These are phyloP conservation scores for Apophysomyces variabilis DNA, from an alignment of 371 early-diverging fungal genomes.

Conservation along the genomic window DNA sequence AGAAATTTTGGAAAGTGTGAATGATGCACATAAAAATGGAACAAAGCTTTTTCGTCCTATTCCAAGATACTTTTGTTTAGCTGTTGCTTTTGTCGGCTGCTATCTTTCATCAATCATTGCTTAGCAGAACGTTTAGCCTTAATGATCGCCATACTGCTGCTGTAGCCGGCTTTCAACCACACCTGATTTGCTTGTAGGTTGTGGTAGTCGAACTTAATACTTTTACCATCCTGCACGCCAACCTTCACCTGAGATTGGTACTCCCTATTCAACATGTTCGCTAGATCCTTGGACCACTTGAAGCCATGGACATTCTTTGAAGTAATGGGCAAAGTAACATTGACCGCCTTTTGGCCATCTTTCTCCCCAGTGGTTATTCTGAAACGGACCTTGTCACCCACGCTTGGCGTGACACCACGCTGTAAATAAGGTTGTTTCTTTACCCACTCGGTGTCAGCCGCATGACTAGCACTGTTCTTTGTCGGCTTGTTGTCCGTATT, in stretches of 20 bases:
- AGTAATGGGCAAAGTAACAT: background rate
- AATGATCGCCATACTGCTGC: no score
- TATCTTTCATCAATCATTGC: no score
- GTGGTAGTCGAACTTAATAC: background rate
- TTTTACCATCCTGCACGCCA: background rate
- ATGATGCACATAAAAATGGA: no score
- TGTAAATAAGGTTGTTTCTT: background rate
- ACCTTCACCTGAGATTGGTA: background rate
- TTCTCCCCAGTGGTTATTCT: background rate
- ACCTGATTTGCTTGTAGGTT: background rate
- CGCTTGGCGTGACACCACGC: slow-evolving; percentile 57
- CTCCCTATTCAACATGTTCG: background rate
- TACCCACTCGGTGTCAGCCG: slow-evolving; percentile 72
- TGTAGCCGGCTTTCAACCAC: background rate
- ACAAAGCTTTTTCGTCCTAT: no score
- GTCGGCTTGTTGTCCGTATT: slow-evolving; percentile 35
- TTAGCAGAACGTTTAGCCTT: no score
- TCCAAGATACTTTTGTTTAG: no score
- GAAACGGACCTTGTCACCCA: slow-evolving; percentile 59
- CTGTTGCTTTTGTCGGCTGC: no score
- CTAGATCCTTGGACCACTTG: background rate
- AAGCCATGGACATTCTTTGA: background rate
- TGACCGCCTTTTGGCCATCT: background rate
- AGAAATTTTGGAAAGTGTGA: no score
- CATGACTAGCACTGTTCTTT: slow-evolving; percentile 47